Evolutionary conservation across 1,284 basidiomycete genomes (phyloP).

Genomic region (Athelia sp.): DNA sequence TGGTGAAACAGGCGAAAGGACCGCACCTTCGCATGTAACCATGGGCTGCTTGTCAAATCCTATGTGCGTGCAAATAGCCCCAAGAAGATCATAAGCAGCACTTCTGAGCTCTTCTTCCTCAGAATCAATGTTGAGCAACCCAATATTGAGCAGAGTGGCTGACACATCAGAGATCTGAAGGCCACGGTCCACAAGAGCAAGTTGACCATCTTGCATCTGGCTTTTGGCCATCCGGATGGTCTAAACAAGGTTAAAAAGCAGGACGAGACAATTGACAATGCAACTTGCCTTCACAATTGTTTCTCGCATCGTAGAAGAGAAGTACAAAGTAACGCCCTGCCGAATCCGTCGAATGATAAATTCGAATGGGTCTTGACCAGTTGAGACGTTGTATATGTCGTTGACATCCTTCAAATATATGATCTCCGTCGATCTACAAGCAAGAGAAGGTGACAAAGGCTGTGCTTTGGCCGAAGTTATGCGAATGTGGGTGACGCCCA

Average conservation of each 20-base stretch:
- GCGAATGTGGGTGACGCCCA: conserved; percentile 62
- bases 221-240: conserved; percentile 68
- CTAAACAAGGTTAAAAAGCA: conserved; percentile 27
- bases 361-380: conserved; percentile 70
- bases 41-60: conserved; percentile 70
- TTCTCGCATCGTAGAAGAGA: conserved; percentile 65
- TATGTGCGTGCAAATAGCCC: conserved; percentile 74
- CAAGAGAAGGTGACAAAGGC: conserved; percentile 54
- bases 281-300: conserved; percentile 64
- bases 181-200: conserved; percentile 60
- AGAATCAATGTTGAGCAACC: conserved; percentile 71
- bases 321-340: conserved; percentile 65
- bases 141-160: conserved; percentile 78
- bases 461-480: conserved; percentile 67
- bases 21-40: conserved; percentile 62
- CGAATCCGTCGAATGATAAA: conserved; percentile 75
- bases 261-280: not conserved
- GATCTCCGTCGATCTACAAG: conserved; percentile 74
- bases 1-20: conserved; percentile 2
- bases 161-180: conserved; percentile 79
- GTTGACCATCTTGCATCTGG: conserved; percentile 51
- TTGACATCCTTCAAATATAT: conserved; percentile 77
- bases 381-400: conserved; percentile 78
- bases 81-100: conserved; percentile 75
- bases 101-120: conserved; percentile 72